Evolutionary conservation across 2,329 filamentous ascomycete species (phyloP), one percentile per base, ranked within the genome.

Genomic region (Penicillium digitatum): DNA sequence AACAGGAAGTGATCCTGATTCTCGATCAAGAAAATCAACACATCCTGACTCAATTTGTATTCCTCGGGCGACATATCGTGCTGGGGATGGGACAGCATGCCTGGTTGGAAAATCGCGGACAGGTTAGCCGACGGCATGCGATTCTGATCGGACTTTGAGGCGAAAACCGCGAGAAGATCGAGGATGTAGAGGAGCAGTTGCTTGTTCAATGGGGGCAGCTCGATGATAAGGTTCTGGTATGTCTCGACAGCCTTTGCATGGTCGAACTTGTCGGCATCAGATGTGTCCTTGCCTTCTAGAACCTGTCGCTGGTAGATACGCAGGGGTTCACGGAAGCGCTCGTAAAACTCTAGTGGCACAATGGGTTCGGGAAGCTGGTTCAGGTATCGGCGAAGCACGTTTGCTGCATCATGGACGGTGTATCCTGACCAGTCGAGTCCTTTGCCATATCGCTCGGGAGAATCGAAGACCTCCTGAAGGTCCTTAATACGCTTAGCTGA

Each of bases 401-500:
- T 99, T 66, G 94, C 92, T 26, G 94, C 94, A 81, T 99, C 94
- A 74, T 99, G 94, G 39, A 99, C 94, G 0, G 94, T 99, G 72
- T 96, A 99, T 44, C 94, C 94, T 44, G 90, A 88, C 94, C 94
- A 99, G 66, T 96, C 89, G 26, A 99, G 81, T 16, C 94, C 94
- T 75, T 99, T 99, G 52, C 94, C 94, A 72, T 96, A 99, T 66
- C 92, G 84, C 67, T 95, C 90, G 38, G 94, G 94, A 0, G 93
- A 95, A 74, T 97, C 90, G 74, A 99, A 99, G 3, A 90, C 83
- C 27, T 82, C 85, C 73, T 95, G 93, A 29, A 99, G 83, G 72
- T 97, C 94, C 73, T 97, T 99, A 77, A 99, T 99, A 59, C 94
- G 88, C 77, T 96, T 97, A 70, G 96, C 93, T 34, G 94, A 97